Evolutionary conservation across 768 basidiomycete genomes (phyloP).

Genomic region (Chlorophyllum brunneum): DNA sequence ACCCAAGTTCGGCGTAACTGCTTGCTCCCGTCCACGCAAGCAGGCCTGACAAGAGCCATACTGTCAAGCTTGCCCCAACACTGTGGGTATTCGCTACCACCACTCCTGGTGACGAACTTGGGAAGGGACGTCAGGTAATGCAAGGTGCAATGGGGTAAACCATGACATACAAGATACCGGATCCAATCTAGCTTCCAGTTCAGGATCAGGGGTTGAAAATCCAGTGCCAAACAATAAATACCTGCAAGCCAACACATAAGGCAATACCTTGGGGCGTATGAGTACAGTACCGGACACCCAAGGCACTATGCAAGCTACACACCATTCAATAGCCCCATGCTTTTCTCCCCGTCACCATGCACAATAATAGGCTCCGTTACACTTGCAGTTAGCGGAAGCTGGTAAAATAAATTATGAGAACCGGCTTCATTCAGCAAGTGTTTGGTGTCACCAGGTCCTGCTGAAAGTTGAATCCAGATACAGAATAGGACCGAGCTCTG

Average conservation of each 20-base stretch:
- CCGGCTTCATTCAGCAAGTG: background rate
- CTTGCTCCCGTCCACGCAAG: conserved; percentile 95
- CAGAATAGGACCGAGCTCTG: conserved; percentile 60
- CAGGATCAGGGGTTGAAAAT: background rate
- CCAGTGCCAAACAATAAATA: conserved; percentile 22
- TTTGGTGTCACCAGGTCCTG: conserved; percentile 44
- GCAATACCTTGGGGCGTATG: conserved; percentile 60
- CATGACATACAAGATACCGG: conserved; percentile 80
- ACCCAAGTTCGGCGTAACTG: conserved; percentile 90
- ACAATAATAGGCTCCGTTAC: conserved; percentile 63
- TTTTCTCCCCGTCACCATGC: conserved; percentile 61
- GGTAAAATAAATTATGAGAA: background rate
- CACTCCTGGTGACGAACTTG: conserved; percentile 87
- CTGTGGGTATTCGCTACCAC: conserved; percentile 86
- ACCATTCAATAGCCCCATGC: conserved; percentile 76
- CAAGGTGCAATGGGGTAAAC: background rate
- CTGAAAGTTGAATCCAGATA: conserved; percentile 77
- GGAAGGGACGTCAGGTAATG: background rate
- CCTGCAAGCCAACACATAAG: conserved; percentile 79
- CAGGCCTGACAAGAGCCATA: conserved; percentile 82
- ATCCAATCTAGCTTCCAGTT: conserved; percentile 60
- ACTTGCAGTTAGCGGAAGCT: conserved; percentile 72
- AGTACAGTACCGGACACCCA: background rate
- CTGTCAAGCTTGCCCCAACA: conserved; percentile 82
- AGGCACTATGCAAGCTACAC: conserved; percentile 22